Evolutionary conservation across 129 eudicot genomes (phyloP), one percentile per base, ranked within the genome.

Genomic region (Flaveria sonorensis): DNA sequence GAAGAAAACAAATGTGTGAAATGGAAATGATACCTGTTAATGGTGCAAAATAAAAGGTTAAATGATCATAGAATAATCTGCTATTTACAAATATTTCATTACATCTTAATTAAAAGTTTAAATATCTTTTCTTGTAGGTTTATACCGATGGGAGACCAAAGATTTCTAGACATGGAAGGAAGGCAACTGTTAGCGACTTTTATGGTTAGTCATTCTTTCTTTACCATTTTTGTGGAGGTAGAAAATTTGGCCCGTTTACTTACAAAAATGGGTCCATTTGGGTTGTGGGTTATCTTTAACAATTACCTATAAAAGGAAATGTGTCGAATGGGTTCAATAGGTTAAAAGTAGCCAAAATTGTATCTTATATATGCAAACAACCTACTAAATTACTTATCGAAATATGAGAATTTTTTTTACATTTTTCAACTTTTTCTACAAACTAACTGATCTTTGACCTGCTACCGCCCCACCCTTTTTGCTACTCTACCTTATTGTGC

Each of bases 181-280:
- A 79, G 81, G 96, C 98, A 72, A 71, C 97, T 19, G 82, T 91
- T 40, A 65, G 76, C 45, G 98, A 94, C 73, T 94, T 94, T 80
- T 94, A 94, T 80, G 94, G 98, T 94, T 57, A 60, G 96, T 81
- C 74, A 24, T 72, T 51, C 30, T 79, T 74, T 70, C 32, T 40
- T 67, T 79, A 30, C 66, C 11, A 3, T 62, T 28, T 28, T 62
- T 62, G 14, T 60, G 10, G n/a, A 30, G 68, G 43, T 62, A 13
- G 8, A 57, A 9, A 20, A 10, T 20, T 21, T 21, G 32, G 21
- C 64, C 32, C 46, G 5, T 42, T 78, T 59, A 68, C 61, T 6
- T 64, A 9, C 20, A 30, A 28, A 60, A 19, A 32, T 20, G 10
- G 36, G 18, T 19, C 36, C n/a, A 51, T 30, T 0, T 51, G 24